A percentile compares a stretch with the other conserved stretches of the same genome.
Conservation (phyloP, 176 grass and related monocot species). For the Avena sativa region DNA sequence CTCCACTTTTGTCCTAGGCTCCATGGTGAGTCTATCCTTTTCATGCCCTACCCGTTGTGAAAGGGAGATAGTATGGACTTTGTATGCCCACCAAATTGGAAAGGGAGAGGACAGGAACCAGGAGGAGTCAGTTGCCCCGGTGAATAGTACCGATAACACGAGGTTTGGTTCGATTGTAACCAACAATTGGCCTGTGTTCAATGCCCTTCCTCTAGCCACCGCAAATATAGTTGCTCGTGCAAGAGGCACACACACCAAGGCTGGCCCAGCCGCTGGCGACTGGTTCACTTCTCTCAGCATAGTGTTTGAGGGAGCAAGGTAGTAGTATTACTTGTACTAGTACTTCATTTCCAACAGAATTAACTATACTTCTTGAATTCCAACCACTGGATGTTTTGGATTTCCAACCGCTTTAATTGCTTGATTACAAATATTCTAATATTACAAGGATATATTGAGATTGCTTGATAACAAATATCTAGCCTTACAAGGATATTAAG, state of each 20-base stretch:
- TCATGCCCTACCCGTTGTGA: neutral
- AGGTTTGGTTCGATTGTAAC: neutral
- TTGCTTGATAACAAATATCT: neutral
- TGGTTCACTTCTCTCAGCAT: constrained; percentile 4
- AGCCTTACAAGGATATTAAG: no score
- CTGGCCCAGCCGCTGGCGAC: no score
- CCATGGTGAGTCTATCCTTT: neutral
- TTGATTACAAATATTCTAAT: no score
- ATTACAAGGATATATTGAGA: no score
- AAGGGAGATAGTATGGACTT: neutral
- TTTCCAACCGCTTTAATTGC: neutral
- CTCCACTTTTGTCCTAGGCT: neutral
- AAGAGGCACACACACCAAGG: neutral
- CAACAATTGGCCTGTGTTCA: neutral
- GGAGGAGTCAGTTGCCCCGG: neutral
- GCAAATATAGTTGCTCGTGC: neutral
- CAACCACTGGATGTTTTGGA: neutral
- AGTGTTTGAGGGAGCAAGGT: neutral
- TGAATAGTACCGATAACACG: neutral
- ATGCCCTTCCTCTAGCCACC: neutral
- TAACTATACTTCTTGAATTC: neutral
- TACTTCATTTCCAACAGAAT: neutral
- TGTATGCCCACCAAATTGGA: neutral
- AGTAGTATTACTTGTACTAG: neutral
- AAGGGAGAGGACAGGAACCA: neutral